Evolutionary conservation across 1,284 basidiomycete species (phyloP).

Genomic region (Schizophyllum amplum): DNA sequence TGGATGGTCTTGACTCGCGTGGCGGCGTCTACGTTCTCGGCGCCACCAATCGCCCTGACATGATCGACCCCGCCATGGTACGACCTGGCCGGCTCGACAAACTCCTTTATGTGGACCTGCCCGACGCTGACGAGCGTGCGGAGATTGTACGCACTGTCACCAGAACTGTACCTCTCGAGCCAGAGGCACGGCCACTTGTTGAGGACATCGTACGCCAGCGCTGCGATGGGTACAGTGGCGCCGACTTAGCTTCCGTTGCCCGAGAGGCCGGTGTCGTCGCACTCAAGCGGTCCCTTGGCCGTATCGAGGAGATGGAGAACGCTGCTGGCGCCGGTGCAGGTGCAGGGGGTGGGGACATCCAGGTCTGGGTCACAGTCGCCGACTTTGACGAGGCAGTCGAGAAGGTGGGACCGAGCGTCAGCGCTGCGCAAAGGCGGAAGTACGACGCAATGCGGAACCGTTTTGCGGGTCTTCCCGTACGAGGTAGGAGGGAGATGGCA

Average conservation of each 20-base stretch:
- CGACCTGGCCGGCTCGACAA: slow-evolving; percentile 95
- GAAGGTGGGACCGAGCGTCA: slow-evolving; percentile 87
- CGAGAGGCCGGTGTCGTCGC: slow-evolving; percentile 88
- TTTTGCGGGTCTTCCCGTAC: slow-evolving; percentile 67
- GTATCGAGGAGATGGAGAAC: slow-evolving; percentile 51
- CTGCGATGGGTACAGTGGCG: slow-evolving; percentile 86
- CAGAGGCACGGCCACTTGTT: slow-evolving; percentile 23
- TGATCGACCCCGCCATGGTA: slow-evolving; percentile 98
- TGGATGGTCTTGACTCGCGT: slow-evolving; percentile 88
- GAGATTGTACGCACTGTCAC: slow-evolving; percentile 81
- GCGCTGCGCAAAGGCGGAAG: slow-evolving; percentile 67
- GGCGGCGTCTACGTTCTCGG: slow-evolving; percentile 94
- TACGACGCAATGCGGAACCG: slow-evolving; percentile 77
- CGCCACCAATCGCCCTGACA: slow-evolving; percentile 97
- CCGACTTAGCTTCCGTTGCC: slow-evolving; percentile 81
- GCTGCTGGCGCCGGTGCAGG: slow-evolving; percentile 12
- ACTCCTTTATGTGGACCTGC: slow-evolving; percentile 92
- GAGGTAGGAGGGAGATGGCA: slow-evolving; percentile 28
- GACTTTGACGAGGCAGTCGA: slow-evolving; percentile 76
- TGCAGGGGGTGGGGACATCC: slow-evolving; percentile 6
- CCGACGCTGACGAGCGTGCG: slow-evolving; percentile 65
- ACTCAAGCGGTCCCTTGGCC: slow-evolving; percentile 63
- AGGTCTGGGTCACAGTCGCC: slow-evolving; percentile 42
- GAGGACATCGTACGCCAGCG: slow-evolving; percentile 46
- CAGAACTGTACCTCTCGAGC: slow-evolving; percentile 64